Base-by-base conservation (phyloP, 345 rosid genomes). In the Alliaria petiolata region DNA sequence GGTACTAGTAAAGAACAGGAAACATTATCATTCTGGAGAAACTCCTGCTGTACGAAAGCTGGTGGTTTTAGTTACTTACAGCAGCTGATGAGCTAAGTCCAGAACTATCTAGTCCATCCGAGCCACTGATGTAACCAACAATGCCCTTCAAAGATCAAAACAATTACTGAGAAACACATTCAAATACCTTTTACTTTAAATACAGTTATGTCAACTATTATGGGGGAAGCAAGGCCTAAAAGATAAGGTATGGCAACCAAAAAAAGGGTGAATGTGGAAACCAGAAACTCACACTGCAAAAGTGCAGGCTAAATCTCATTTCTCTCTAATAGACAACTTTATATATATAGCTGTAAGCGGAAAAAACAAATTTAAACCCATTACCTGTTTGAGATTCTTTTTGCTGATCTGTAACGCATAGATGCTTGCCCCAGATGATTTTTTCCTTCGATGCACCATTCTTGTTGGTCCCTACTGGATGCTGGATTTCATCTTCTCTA, bases 71-170 rank as follows among this genome's bases (percentile, higher is more conserved):
- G 49, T 59, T 65, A 86, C 98, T 81, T 83, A 93, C 97, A 34
- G 98, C 96, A 75, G 98, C 96, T 50, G 97, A 93, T 73, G 98
- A 93, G 83, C 98, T 93, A 76, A 93, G 97, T 62, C 98, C 98
- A 16, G 97, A 89, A 77, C 96, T 85, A 75, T 93, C 98, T 81
- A 93, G 85, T 76, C 87, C 92, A 79, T 87, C 83, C 45, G 96
- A 83, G 65, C 97, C 97, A 81, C 83, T 86, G 47, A 89, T 86
- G 80, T 81, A 93, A 47, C 98, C 97, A 56, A 78, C 81, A 66
- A 93, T 86, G 40, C 98, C 98, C 98, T 90, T 87, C 71, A 84
- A 81, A 53, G 53, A 73, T 67, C 50, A 69, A 57, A 67, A 49
- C 14, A 55, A 38, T 55, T 19, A 53, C 71, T 75, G 61, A 45